Conservation (phyloP, 306 rosid genomes). For the Rosa persica region DNA sequence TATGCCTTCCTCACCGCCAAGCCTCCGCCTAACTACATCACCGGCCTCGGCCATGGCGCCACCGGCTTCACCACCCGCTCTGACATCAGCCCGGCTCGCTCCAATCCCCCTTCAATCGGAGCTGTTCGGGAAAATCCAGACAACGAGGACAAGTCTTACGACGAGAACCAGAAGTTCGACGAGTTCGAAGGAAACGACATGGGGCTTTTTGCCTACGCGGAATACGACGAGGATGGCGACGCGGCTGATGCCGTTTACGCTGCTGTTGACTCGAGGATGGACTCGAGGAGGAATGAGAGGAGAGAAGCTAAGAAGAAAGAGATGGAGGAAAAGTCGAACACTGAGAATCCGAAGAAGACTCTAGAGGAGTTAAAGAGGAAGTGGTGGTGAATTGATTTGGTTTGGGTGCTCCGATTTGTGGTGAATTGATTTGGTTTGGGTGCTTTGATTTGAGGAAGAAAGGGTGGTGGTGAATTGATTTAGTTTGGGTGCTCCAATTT, state of each 20-base stretch:
- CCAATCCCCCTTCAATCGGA: constrained; percentile 57
- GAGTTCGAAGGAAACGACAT: constrained; percentile 83
- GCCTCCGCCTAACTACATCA: constrained; percentile 76
- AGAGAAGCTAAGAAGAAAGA: constrained; percentile 76
- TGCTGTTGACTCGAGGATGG: constrained; percentile 77
- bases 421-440: too few relatives aligned
- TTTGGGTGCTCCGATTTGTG: too few relatives aligned
- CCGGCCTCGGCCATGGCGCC: constrained; percentile 88
- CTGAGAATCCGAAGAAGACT: constrained; percentile 55
- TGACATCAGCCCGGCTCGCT: constrained; percentile 77
- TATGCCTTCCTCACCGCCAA: constrained; percentile 66
- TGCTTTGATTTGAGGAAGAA: too few relatives aligned
- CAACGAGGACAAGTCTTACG: constrained; percentile 67
- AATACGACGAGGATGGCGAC: constrained; percentile 74
- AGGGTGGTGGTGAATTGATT: too few relatives aligned
- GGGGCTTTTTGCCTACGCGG: constrained; percentile 70
- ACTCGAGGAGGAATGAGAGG: constrained; percentile 75
- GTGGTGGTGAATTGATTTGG: too few relatives aligned
- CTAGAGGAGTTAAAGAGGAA: constrained; percentile 68
- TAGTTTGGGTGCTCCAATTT: too few relatives aligned
- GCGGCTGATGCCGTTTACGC: constrained; percentile 89
- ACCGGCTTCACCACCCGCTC: constrained; percentile 85
- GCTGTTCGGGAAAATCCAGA: constrained; percentile 36
- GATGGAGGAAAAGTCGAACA: constrained; percentile 68
- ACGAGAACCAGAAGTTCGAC: constrained; percentile 80